These are phyloP conservation scores for Nepenthes alata DNA, from an alignment of 179 eudicot genomes.

Conservation along the genomic window DNA sequence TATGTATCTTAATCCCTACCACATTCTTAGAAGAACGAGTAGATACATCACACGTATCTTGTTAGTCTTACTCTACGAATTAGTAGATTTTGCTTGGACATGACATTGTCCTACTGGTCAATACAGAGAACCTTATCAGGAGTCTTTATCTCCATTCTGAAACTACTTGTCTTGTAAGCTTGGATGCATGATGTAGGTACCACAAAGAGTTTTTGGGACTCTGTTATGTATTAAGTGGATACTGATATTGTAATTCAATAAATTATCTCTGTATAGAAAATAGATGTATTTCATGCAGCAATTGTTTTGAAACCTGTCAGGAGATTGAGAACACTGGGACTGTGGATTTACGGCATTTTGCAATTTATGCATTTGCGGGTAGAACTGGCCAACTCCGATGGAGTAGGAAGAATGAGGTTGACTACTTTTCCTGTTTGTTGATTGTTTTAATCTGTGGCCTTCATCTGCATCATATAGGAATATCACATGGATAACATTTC, in stretches of 20 bases:
- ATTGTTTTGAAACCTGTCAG: constrained; percentile 17
- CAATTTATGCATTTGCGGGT: constrained; percentile 91
- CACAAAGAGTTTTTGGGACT: too few species aligned
- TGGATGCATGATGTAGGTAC: too few species aligned
- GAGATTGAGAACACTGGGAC: constrained; percentile 48
- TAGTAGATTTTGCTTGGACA: too few species aligned
- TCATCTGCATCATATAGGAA: not conserved
- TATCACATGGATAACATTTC: not conserved
- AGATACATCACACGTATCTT: too few species aligned
- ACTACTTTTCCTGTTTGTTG: constrained; percentile 1
- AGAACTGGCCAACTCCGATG: constrained; percentile 74
- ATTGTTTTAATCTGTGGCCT: not conserved
- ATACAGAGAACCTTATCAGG: not conserved
- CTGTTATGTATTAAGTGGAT: too few species aligned
- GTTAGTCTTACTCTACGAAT: too few species aligned
- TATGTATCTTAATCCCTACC: too few species aligned
- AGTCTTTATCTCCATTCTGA: not conserved
- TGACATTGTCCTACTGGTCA: too few species aligned
- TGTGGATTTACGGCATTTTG: constrained; percentile 92
- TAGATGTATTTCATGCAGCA: not conserved
- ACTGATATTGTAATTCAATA: too few species aligned
- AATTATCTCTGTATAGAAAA: not conserved
- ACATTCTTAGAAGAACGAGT: too few species aligned
- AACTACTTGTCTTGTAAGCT: too few species aligned
- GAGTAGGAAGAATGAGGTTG: constrained; percentile 90